Conservation (phyloP, 2,329 filamentous ascomycete species). For the Cadophora sp. region DNA sequence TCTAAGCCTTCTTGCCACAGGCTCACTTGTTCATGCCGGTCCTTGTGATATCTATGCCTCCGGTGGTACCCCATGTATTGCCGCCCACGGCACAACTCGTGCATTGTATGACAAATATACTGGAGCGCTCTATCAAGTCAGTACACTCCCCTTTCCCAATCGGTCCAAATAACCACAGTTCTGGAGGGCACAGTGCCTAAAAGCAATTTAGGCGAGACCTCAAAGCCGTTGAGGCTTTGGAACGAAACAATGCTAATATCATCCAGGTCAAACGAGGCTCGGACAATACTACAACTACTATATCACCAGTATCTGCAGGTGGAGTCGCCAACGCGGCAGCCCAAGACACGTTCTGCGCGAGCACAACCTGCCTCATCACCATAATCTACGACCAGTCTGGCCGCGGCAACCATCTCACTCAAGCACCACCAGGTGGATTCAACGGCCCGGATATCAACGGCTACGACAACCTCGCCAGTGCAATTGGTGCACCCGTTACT, state of each 20-base stretch:
- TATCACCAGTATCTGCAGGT: constrained; percentile 58
- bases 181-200: no score
- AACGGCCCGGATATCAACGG: constrained; percentile 61
- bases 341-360: constrained; percentile 66
- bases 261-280: constrained; percentile 66
- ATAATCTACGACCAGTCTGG: constrained; percentile 73
- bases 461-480: constrained; percentile 65
- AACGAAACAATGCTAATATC: constrained; percentile 57
- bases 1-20: constrained; percentile 46
- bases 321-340: constrained; percentile 66
- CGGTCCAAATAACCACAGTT: no score
- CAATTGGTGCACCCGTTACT: constrained; percentile 65
- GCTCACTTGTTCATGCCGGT: constrained; percentile 48
- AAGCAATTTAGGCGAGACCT: no score
- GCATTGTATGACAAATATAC: constrained; percentile 53
- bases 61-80: constrained; percentile 14
- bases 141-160: constrained; percentile 49
- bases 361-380: constrained; percentile 67
- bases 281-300: constrained; percentile 57
- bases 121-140: constrained; percentile 57
- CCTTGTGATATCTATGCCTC: constrained; percentile 69
- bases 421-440: constrained; percentile 64
- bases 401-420: constrained; percentile 65
- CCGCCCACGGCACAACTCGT: constrained; percentile 15
- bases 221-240: constrained; percentile 63